A percentile compares a stretch with the other conserved stretches of the same genome.
Conservation (phyloP, 1,284 basidiomycete genomes). For the Sanghuangporus sanghuang region DNA sequence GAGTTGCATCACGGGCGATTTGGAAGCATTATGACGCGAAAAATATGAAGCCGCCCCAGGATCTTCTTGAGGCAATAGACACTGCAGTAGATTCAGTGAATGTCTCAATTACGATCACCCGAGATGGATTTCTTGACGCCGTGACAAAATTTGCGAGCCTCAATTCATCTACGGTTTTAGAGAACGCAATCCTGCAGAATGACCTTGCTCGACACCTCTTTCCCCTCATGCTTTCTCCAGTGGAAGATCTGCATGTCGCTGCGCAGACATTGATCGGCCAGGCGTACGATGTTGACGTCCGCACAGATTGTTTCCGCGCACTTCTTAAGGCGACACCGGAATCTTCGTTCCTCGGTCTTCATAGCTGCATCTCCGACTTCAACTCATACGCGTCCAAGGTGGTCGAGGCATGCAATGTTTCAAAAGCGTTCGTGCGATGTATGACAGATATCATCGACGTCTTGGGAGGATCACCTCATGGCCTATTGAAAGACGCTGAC, state of each 20-base stretch:
- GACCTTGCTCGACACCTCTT: slow-evolving; percentile 55
- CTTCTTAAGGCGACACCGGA: slow-evolving; percentile 64
- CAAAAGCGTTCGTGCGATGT: slow-evolving; percentile 85
- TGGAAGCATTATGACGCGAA: slow-evolving; percentile 25
- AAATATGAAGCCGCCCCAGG: slow-evolving; percentile 11
- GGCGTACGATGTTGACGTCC: slow-evolving; percentile 81
- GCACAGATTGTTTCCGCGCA: slow-evolving; percentile 79
- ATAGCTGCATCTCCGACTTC: slow-evolving; percentile 63
- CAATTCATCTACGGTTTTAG: slow-evolving; percentile 42
- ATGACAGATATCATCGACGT: slow-evolving; percentile 88
- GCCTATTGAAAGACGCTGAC: slow-evolving; percentile 52
- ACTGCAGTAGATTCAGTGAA: slow-evolving; percentile 51
- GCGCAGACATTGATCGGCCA: slow-evolving; percentile 74
- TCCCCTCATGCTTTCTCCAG: slow-evolving; percentile 75
- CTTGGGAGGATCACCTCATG: slow-evolving; percentile 69
- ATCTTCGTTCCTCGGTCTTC: slow-evolving; percentile 64
- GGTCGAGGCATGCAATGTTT: slow-evolving; percentile 81
- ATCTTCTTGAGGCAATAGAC: slow-evolving; percentile 16
- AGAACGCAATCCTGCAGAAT: slow-evolving; percentile 46
- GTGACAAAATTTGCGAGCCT: slow-evolving; percentile 61
- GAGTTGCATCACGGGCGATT: slow-evolving; percentile 41
- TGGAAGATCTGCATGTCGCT: slow-evolving; percentile 65
- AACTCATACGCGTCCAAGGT: slow-evolving; percentile 53
- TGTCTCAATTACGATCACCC: slow-evolving; percentile 46
- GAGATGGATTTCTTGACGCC: slow-evolving; percentile 55